Base-by-base conservation (phyloP, 1,139 yeast species). In the Scheffersomyces cryptocercus region DNA sequence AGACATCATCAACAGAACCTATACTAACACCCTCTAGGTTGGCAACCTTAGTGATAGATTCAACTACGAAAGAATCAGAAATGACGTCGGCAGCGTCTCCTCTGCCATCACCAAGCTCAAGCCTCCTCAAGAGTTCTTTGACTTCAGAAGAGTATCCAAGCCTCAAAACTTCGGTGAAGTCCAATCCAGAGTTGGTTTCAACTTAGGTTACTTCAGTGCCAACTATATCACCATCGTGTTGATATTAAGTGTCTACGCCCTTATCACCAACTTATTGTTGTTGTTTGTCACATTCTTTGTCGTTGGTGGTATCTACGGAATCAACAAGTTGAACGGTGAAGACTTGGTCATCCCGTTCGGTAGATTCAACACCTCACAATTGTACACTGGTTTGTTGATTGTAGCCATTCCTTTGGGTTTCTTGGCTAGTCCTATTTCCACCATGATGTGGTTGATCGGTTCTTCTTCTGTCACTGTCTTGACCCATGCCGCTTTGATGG, bases 361-460 rank as follows among this genome's bases (percentile, higher is more conserved):
- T 38, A 75, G 82, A 53, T 71, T 86, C 61, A 82, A 90, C 50
- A 79, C 93, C 35, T 84, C 93, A 32, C 96, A 91, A 65, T 78
- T 93, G 54, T 93, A 93, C 72, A 90, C 97, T 31, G 96, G 86
- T 28, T 78, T 93, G 58, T 72, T 90, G 54, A 74, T 85, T 53
- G 73, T 87, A 51, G 81, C 95, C 41, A 74, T 93, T 41, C 99
- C 99, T 15, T 77, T 93, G 55, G 96, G 96, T 11, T 83, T 95
- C 63, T 73, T 90, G 57, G 98, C 99, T 24, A 85, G 96, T 54
- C 99, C 99, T 40, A 80, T 95, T 56, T 81, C 95, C 46, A 90
- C 99, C 28, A 71, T 95, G 75, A 79, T 95, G 81, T 95, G 99
- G 99, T 80, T 95, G 56, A 83, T 95, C 62, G 99, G 99, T 55